A percentile compares a stretch with the other conserved stretches of the same genome.
These are phyloP conservation scores for Kluyveromyces sp. DNA, from an alignment of 1,139 yeast species.

Conservation along the genomic window DNA sequence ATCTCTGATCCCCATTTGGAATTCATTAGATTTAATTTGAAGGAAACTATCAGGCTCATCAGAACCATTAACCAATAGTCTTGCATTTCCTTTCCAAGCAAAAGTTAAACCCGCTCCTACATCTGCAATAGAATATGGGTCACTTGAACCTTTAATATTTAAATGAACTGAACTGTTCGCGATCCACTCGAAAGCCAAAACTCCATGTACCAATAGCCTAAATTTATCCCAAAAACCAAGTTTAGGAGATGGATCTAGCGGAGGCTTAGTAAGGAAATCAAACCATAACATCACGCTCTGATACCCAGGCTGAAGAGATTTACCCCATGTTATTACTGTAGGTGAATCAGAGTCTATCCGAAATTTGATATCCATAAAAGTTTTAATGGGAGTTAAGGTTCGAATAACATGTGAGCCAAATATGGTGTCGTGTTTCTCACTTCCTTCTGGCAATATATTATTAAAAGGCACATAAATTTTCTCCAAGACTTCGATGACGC, in stretches of 20 bases:
- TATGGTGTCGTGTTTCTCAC: constrained; percentile 40
- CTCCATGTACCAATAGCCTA: constrained; percentile 47
- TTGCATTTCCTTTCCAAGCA: constrained; percentile 65
- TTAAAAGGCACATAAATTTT: constrained; percentile 52
- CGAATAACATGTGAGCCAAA: constrained; percentile 54
- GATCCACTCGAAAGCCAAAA: constrained; percentile 37
- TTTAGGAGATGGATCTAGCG: constrained; percentile 70
- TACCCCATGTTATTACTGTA: constrained; percentile 76
- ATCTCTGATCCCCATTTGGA: constrained; percentile 49
- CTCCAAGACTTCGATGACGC: constrained; percentile 39
- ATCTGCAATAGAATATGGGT: constrained; percentile 65
- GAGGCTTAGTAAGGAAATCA: constrained; percentile 71
- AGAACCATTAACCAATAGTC: constrained; percentile 49
- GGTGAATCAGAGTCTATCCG: constrained; percentile 47
- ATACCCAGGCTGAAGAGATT: constrained; percentile 68
- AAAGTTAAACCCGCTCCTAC: constrained; percentile 72
- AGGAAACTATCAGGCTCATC: constrained; percentile 54
- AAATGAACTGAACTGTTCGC: constrained; percentile 24
- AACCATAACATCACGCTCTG: constrained; percentile 69
- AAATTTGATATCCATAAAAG: constrained; percentile 53
- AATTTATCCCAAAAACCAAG: constrained; percentile 72
- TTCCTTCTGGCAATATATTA: constrained; percentile 27
- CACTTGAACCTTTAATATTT: constrained; percentile 46
- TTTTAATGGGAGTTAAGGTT: constrained; percentile 49
- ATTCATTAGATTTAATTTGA: constrained; percentile 55